A percentile compares a stretch with the other conserved stretches of the same genome.
phyloP scores from a whole-genome alignment of 192 early-diverging fungal genomes.

The Coemansia guatemalensis region DNA sequence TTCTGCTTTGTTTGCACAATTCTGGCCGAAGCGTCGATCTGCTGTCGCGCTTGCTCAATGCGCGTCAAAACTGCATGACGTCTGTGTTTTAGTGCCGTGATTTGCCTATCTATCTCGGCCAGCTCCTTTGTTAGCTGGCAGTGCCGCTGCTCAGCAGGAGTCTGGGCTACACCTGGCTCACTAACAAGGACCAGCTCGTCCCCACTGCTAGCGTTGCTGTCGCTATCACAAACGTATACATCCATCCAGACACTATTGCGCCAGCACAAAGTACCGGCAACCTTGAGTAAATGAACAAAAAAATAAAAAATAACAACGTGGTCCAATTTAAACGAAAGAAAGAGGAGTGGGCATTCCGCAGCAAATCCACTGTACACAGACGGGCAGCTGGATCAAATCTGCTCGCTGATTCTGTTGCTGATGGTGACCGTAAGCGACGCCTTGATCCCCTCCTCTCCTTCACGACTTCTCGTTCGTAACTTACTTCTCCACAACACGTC shows the following conservation, averaged over 20 bases:
- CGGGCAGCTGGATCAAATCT: no score
- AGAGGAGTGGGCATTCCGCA: no score
- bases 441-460: no score
- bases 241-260: background rate
- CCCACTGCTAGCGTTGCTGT: slow-evolving; percentile 13
- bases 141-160: slow-evolving; percentile 8
- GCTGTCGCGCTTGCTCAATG: slow-evolving; percentile 14
- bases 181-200: background rate
- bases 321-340: no score
- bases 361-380: no score
- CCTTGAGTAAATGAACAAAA: no score
- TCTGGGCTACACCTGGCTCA: background rate
- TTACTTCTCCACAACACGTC: no score
- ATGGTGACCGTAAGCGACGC: no score
- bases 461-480: no score
- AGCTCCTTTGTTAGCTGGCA: slow-evolving; percentile 20
- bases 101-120: slow-evolving; percentile 22
- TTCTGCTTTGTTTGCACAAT: slow-evolving; percentile 22
- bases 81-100: slow-evolving; percentile 24
- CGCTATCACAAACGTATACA: slow-evolving; percentile 13
- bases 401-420: no score
- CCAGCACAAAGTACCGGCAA: background rate
- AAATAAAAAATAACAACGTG: no score
- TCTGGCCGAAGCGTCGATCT: slow-evolving; percentile 24
- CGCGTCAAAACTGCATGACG: slow-evolving; percentile 10